These are phyloP conservation scores for Panicum virgatum DNA, from an alignment of 202 grass and related monocot genomes.

Conservation along the genomic window DNA sequence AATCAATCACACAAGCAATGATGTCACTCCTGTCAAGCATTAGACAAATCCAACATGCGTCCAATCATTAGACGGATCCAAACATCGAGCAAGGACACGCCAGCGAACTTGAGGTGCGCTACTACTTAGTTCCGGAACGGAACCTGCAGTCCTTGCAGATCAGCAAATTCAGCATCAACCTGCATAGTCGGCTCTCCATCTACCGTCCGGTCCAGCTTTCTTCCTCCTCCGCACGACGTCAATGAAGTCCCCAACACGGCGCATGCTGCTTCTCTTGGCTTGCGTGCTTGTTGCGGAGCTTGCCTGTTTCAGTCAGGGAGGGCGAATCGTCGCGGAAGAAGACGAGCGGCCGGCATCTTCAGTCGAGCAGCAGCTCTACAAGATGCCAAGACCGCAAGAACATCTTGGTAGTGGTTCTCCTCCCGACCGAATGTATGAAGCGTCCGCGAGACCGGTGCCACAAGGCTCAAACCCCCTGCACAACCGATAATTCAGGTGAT, in stretches of 20 bases:
- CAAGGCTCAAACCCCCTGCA: slow-evolving; percentile 57
- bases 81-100: background rate
- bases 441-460: slow-evolving; percentile 47
- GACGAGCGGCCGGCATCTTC: background rate
- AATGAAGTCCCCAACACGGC: background rate
- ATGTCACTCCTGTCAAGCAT: background rate
- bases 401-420: background rate
- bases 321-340: slow-evolving; percentile 2
- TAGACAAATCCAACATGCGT: slow-evolving; percentile 24
- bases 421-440: slow-evolving; percentile 32
- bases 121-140: background rate
- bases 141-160: background rate
- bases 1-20: background rate
- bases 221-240: background rate
- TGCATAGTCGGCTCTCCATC: background rate
- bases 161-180: background rate
- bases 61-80: slow-evolving; percentile 30
- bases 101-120: background rate
- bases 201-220: background rate
- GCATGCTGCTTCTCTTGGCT: slow-evolving; percentile 5
- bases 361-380: slow-evolving; percentile 23
- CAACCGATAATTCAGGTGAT: slow-evolving; percentile 27
- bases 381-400: slow-evolving; percentile 17
- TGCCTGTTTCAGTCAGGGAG: slow-evolving; percentile 29
- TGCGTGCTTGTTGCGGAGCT: background rate